Evolutionary conservation across 225 moss, liverwort and hornwort species (phyloP).

Genomic region (Ulota crispa): DNA sequence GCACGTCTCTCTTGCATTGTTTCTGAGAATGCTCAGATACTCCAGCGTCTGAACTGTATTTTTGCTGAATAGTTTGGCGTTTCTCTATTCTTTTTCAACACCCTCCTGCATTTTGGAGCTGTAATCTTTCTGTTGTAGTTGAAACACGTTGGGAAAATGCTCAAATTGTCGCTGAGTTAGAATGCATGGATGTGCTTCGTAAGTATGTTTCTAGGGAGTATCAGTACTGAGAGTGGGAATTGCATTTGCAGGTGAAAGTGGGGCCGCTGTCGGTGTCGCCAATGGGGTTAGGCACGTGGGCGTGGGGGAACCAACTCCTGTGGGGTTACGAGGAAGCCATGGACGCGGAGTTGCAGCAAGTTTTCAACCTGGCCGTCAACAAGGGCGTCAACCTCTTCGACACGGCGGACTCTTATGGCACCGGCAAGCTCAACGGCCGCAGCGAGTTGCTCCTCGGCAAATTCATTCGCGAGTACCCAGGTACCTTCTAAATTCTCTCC

Average conservation of each 20-base stretch:
- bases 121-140: background rate
- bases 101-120: background rate
- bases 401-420: constrained; percentile 97
- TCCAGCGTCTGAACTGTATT: background rate
- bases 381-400: constrained; percentile 88
- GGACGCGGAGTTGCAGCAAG: constrained; percentile 88
- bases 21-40: no score
- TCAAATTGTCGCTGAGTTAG: background rate
- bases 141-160: background rate
- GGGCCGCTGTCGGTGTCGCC: constrained; percentile 82
- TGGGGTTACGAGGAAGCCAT: constrained; percentile 94
- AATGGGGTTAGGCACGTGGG: constrained; percentile 98
- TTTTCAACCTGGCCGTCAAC: constrained; percentile 79
- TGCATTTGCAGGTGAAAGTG: constrained; percentile 59
- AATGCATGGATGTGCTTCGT: background rate
- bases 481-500: constrained; percentile 5
- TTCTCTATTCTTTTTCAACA: background rate
- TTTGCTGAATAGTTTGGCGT: background rate
- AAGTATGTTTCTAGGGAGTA: background rate
- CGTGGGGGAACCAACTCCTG: constrained; percentile 94
- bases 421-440: constrained; percentile 90
- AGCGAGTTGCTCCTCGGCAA: constrained; percentile 87
- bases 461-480: constrained; percentile 83
- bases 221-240: background rate
- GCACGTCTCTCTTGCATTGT: background rate